Base-by-base conservation (phyloP, 106 monocot species). In the Acorus calamus region DNA sequence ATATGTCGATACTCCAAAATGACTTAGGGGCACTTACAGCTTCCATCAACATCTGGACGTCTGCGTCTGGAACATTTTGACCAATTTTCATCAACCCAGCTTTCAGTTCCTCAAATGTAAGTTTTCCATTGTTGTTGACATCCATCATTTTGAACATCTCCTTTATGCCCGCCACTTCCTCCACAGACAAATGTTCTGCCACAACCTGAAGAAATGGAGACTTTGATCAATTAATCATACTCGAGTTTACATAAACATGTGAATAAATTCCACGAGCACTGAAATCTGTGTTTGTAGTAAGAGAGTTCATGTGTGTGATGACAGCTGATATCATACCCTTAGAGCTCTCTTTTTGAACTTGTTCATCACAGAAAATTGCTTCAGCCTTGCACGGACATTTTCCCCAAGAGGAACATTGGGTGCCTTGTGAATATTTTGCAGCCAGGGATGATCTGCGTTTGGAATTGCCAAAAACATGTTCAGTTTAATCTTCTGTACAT, bases 81-180 rank as follows among this genome's bases (percentile, higher is more conserved):
- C 28, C 28, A 28, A 28, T 28, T 28, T 28, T 28, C 28, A 28
- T 28, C 28, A 28, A 28, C 28, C 28, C 28, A 28, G 28, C 28
- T 28, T 28, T 28, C 28, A 28, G 28, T 28, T 28, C 28, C 28
- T 28, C 28, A 28, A 28, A 28, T 28, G 28, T 28, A 28, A 28
- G 28, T 28, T 28, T 28, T 28, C 28, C 28, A 1, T 28, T 28
- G 28, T 28, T 28, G 28, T 28, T 28, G 0, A 28, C 28, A 28
- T 28, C 28, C 28, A 28, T 28, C 28, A 28, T 28, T 28, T 28
- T 28, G 28, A 28, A 86, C 81, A 82, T 79, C 3, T 71, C 65
- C 73, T 79, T 86, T 76, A 86, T 86, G 49, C 76, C 86, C 46
- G 86, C 86, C 13, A 73, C 86, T 71, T 86, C 82, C 56, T 86